phyloP scores from a whole-genome alignment of 441 rosid species.

The Manihot esculenta region DNA sequence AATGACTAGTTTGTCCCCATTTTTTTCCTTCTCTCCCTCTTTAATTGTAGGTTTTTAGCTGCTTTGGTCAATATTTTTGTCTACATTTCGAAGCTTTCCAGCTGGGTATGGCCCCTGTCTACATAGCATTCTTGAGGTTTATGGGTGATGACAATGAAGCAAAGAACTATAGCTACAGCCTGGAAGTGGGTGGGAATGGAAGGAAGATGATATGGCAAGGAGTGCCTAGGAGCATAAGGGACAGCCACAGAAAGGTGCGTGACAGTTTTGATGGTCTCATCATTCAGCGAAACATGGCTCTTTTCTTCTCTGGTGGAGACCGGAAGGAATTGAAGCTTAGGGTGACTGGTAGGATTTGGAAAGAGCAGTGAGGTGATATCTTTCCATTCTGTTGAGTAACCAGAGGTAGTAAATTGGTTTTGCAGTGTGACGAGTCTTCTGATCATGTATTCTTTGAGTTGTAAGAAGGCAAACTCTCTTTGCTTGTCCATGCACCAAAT shows the following conservation, averaged over 20 bases:
- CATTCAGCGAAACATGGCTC: slow-evolving; percentile 73
- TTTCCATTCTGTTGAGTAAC: slow-evolving; percentile 5
- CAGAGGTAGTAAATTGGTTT: slow-evolving; percentile 21
- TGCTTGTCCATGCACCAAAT: slow-evolving; percentile 41
- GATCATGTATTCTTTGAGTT: slow-evolving; percentile 35
- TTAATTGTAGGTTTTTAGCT: slow-evolving; percentile 58
- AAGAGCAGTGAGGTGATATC: slow-evolving; percentile 48
- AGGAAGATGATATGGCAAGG: slow-evolving; percentile 78
- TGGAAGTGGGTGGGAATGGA: slow-evolving; percentile 76
- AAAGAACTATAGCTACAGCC: slow-evolving; percentile 67
- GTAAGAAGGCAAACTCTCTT: slow-evolving; percentile 52
- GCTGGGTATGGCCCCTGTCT: slow-evolving; percentile 71
- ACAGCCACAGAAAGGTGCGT: slow-evolving; percentile 67
- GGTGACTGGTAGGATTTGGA: slow-evolving; percentile 80
- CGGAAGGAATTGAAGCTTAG: slow-evolving; percentile 69
- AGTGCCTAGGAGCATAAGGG: slow-evolving; percentile 71
- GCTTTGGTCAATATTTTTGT: slow-evolving; percentile 73
- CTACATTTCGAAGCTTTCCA: slow-evolving; percentile 74
- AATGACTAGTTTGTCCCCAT: slow-evolving; percentile 2
- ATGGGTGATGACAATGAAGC: slow-evolving; percentile 77
- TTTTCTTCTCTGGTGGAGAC: slow-evolving; percentile 77
- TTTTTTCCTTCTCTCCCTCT: background rate
- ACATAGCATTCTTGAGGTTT: slow-evolving; percentile 67
- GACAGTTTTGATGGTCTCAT: slow-evolving; percentile 76
- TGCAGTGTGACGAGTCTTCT: slow-evolving; percentile 23